These are phyloP conservation scores for Leccinum pellstonianum DNA, from an alignment of 768 basidiomycete species.

Conservation along the genomic window DNA sequence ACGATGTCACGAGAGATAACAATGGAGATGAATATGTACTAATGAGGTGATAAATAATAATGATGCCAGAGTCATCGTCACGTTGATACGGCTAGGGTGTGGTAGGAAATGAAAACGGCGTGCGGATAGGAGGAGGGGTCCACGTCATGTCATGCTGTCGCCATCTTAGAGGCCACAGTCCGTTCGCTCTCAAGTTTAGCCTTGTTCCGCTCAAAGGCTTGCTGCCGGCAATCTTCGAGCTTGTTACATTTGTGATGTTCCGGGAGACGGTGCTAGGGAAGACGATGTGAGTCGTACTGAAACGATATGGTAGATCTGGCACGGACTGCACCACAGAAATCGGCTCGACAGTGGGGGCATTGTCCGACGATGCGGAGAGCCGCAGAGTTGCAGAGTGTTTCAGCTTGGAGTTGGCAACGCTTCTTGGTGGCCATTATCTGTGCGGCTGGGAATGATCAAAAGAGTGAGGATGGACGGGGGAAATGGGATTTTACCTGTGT, in stretches of 20 bases:
- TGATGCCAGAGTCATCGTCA: constrained; percentile 22
- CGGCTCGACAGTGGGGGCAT: constrained; percentile 74
- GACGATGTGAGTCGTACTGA: constrained; percentile 19
- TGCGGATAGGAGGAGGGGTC: constrained; percentile 10
- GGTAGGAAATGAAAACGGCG: constrained; percentile 1
- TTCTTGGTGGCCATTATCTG: constrained; percentile 77
- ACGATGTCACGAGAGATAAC: constrained; percentile 11
- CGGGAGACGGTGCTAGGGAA: constrained; percentile 74
- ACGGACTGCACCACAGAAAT: constrained; percentile 78
- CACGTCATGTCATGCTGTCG: constrained; percentile 53
- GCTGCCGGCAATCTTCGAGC: constrained; percentile 80
- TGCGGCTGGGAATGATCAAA: constrained; percentile 8
- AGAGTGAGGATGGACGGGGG: not conserved
- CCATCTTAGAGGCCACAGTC: constrained; percentile 85
- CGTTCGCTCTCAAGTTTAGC: constrained; percentile 83
- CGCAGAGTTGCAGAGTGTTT: constrained; percentile 65
- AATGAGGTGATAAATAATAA: constrained; percentile 29
- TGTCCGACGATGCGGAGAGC: constrained; percentile 82
- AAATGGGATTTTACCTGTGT: not conserved
- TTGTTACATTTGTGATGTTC: constrained; percentile 86
- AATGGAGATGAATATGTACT: constrained; percentile 15
- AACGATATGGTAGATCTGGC: not conserved
- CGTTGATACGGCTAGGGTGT: constrained; percentile 18
- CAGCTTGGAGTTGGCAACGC: constrained; percentile 70
- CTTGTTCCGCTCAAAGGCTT: constrained; percentile 89